Conservation (phyloP, 495 filamentous ascomycete species). For the Xylaria acuta region DNA sequence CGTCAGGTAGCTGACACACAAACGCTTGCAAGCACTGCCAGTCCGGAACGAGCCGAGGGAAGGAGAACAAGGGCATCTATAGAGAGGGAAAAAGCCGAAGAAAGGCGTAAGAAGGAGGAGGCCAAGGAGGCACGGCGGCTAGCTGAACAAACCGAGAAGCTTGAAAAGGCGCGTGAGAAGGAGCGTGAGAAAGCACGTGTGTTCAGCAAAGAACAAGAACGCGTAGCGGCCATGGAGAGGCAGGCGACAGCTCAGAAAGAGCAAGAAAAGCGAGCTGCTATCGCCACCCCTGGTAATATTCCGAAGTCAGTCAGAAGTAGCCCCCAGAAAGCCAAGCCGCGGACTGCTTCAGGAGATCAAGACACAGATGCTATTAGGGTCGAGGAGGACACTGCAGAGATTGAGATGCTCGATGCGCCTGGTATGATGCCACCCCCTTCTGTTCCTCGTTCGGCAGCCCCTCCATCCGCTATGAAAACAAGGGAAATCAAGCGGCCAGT, state of each 20-base stretch:
- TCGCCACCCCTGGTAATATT: slow-evolving; percentile 43
- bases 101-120: slow-evolving; percentile 69
- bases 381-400: slow-evolving; percentile 48
- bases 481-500: slow-evolving; percentile 66
- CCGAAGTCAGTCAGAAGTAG: slow-evolving; percentile 54
- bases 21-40: slow-evolving; percentile 40
- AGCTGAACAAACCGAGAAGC: slow-evolving; percentile 62
- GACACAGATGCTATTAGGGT: slow-evolving; percentile 45
- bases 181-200: slow-evolving; percentile 68
- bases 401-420: slow-evolving; percentile 59
- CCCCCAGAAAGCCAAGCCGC: slow-evolving; percentile 58
- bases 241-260: slow-evolving; percentile 51
- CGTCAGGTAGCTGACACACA: slow-evolving; percentile 42
- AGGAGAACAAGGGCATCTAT: slow-evolving; percentile 75
- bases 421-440: slow-evolving; percentile 61
- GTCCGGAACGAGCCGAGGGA: slow-evolving; percentile 54
- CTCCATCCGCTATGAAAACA: slow-evolving; percentile 57
- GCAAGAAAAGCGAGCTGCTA: slow-evolving; percentile 44
- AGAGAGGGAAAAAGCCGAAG: slow-evolving; percentile 69
- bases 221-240: slow-evolving; percentile 56
- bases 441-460: slow-evolving; percentile 54
- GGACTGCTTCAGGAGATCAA: slow-evolving; percentile 43
- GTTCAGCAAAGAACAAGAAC: slow-evolving; percentile 67
- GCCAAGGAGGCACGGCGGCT: slow-evolving; percentile 53
- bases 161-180: slow-evolving; percentile 60